Evolutionary conservation across 2,329 filamentous ascomycete species (phyloP), one percentile per base, ranked within the genome.

Genomic region (Trichoderma arundinaceum): DNA sequence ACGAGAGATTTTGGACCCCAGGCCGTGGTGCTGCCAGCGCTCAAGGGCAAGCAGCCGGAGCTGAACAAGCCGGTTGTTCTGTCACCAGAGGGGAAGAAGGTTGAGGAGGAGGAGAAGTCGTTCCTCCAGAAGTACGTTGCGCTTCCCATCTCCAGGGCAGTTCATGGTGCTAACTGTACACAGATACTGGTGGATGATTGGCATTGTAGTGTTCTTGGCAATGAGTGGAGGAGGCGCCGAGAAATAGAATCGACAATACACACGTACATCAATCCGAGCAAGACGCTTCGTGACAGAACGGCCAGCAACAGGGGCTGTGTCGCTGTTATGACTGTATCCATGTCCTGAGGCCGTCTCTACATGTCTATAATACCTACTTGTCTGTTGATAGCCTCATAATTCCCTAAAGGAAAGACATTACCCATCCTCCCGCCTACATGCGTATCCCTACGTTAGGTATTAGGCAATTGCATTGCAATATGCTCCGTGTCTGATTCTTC

Each of bases 171-270:
- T 83, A 75, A 81, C 73, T 32, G 64, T 53, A 32, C 64, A 59
- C 69, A 88, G 86, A 76, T 90, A 90, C 74, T 90, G 88, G 88
- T 90, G 87, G 87, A 74, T 87, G 70, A 76, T 88, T 76, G 83
- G 78, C 19, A 80, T 86, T 33, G 82, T 81, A 32, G 78, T 83
- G 33, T 71, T 89, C 56, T 74, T 90, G 69, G 74, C 86, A 7
- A 71, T 88, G 68, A 79, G 82, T 57, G 81, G 85, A 60, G 85
- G 82, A 35, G 81, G 80, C 10, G 65, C 58, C 59, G 80, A 82
- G 70, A 85, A 86, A 77, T 84, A 80, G 79, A 80, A 15, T 33
- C 8, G 41, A 48, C 22, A 63, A 41, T 41, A 35, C 9, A 67
- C 48, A 17, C 43, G 33, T 60, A 46, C 7, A 46, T 46, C n/a